A percentile compares a stretch with the other conserved stretches of the same genome.
phyloP scores from a whole-genome alignment of 345 rosid genomes.

The Euphorbia peplus region DNA sequence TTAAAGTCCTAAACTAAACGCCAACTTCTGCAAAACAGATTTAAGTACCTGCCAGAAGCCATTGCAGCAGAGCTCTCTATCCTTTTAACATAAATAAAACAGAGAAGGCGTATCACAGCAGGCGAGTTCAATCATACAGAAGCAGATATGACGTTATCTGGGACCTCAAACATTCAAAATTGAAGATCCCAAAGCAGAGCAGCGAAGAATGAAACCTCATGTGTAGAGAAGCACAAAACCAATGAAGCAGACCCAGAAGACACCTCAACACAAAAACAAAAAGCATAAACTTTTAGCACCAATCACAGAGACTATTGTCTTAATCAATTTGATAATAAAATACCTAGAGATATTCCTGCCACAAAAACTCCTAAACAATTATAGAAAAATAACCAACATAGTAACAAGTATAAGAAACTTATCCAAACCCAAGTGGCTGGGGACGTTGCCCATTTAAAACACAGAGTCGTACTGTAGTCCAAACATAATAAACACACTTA shows the following conservation, averaged over 20 bases:
- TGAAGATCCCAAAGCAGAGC: conserved; percentile 67
- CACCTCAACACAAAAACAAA: conserved; percentile 80
- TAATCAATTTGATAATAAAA: conserved; percentile 35
- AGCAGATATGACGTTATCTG: conserved; percentile 50
- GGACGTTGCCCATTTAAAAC: conserved; percentile 55
- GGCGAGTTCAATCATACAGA: conserved; percentile 52
- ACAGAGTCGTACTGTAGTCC: conserved; percentile 61
- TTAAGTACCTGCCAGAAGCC: conserved; percentile 59
- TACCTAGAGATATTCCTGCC: conserved; percentile 26
- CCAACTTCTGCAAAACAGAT: conserved; percentile 48
- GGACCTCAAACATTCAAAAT: conserved; percentile 61
- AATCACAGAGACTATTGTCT: conserved; percentile 28
- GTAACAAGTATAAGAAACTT: conserved; percentile 56
- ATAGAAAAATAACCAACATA: conserved; percentile 47
- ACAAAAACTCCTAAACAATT: conserved; percentile 33
- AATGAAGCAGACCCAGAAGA: conserved; percentile 83
- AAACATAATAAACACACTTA: conserved; percentile 59
- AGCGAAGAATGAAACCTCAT: conserved; percentile 54
- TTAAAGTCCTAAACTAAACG: conserved; percentile 24
- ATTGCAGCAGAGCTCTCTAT: conserved; percentile 52
- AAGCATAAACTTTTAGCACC: conserved; percentile 60
- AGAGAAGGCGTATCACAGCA: conserved; percentile 44
- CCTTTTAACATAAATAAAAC: conserved; percentile 49
- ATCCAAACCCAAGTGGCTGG: conserved; percentile 62
- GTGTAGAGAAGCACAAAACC: conserved; percentile 87